Percentiles rank a stretch among this genome's conserved stretches.
phyloP scores from a whole-genome alignment of 768 basidiomycete species.

The Calvatia gigantea region DNA sequence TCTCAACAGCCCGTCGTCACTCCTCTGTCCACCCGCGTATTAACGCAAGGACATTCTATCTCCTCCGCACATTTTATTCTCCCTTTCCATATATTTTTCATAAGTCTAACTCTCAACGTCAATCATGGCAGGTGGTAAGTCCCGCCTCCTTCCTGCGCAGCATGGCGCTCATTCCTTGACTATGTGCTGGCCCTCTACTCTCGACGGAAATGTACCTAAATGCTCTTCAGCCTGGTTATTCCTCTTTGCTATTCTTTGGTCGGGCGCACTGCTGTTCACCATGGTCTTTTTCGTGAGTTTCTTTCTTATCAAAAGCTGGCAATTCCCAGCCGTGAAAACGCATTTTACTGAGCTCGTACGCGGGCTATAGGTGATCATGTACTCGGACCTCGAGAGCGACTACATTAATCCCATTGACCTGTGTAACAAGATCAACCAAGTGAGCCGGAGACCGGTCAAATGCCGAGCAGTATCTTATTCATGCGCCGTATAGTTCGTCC shows the following conservation, averaged over 20 bases:
- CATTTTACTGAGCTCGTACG: not conserved
- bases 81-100: not conserved
- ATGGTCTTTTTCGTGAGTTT: slow-evolving; percentile 96
- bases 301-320: not conserved
- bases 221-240: slow-evolving; percentile 80
- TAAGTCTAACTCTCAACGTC: not conserved
- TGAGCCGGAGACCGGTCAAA: slow-evolving; percentile 29
- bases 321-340: not conserved
- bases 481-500: slow-evolving; percentile 89
- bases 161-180: not conserved
- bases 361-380: slow-evolving; percentile 93
- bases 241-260: slow-evolving; percentile 90
- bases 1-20: not conserved
- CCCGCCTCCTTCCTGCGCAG: not conserved
- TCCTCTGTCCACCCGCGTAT: not conserved
- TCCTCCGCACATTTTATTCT: not conserved
- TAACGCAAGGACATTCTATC: not conserved
- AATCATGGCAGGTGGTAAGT: slow-evolving; percentile 9
- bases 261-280: slow-evolving; percentile 91
- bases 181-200: not conserved
- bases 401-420: slow-evolving; percentile 99
- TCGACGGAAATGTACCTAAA: not conserved
- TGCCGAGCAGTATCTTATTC: not conserved
- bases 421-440: slow-evolving; percentile 98
- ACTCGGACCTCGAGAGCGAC: slow-evolving; percentile 98